A percentile compares a stretch with the other conserved stretches of the same genome.
Evolutionary conservation across 352 stramenopile species (phyloP).

Genomic region (Phytophthora ohioensis): DNA sequence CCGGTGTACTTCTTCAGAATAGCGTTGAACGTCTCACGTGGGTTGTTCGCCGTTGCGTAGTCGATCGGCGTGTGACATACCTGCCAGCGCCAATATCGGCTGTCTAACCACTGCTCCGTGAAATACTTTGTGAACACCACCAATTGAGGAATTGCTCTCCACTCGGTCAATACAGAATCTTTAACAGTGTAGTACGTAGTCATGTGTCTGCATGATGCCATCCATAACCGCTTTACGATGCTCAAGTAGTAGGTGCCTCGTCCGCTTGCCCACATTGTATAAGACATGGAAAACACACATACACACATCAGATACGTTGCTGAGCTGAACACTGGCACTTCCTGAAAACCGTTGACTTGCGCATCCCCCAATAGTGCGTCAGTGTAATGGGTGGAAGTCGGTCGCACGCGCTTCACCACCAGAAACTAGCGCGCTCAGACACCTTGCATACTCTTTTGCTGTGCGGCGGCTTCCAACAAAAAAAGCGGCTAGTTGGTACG

Average conservation of each 20-base stretch:
- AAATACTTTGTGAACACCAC: not conserved
- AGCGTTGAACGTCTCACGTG: not conserved
- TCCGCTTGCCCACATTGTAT: not conserved
- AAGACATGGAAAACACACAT: too few species aligned
- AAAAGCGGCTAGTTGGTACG: too few species aligned
- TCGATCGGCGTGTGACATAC: not conserved
- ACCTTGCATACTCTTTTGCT: conserved; percentile 22
- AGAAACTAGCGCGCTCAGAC: not conserved
- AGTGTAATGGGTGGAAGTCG: not conserved
- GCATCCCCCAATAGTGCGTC: not conserved
- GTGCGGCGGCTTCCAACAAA: conserved; percentile 20
- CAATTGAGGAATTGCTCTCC: not conserved
- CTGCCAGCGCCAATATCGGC: not conserved
- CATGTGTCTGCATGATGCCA: not conserved
- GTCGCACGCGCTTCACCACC: too few species aligned
- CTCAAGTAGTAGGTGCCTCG: not conserved
- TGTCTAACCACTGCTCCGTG: not conserved
- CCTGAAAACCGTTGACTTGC: conserved; percentile 15
- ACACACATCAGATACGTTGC: conserved; percentile 2
- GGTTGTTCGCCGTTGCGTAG: not conserved
- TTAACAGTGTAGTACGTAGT: not conserved
- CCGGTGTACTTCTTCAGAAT: conserved; percentile 15
- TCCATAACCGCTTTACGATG: not conserved
- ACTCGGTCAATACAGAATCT: not conserved
- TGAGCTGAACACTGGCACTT: not conserved